Evolutionary conservation across 2,329 filamentous ascomycete species (phyloP).

Genomic region (Chaetomiaceae sp.): DNA sequence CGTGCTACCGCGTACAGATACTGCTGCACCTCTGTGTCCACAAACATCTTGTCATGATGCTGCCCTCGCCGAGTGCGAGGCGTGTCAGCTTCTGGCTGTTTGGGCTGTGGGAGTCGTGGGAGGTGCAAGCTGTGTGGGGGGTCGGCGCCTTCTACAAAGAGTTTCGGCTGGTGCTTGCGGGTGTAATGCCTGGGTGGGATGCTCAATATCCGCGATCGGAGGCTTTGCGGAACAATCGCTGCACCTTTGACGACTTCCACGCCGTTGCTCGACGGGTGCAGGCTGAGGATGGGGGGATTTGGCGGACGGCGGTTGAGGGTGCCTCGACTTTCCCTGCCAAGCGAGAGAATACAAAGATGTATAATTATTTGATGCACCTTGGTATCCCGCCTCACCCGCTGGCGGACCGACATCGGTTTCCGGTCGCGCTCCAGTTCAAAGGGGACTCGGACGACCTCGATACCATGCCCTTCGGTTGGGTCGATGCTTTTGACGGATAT

Average conservation of each 20-base stretch:
- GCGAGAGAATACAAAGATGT: too few species aligned
- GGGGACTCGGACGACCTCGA: not conserved
- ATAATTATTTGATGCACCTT: too few species aligned
- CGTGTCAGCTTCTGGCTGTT: not conserved
- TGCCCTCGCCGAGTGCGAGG: too few species aligned
- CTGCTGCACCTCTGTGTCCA: not conserved
- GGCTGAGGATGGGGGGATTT: not conserved
- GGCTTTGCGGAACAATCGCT: too few species aligned
- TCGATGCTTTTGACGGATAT: not conserved
- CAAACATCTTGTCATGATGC: too few species aligned
- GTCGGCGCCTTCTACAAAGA: not conserved
- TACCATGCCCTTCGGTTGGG: not conserved
- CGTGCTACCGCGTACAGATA: not conserved
- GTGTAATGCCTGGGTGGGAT: not conserved
- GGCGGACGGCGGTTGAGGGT: not conserved
- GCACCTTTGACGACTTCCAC: not conserved
- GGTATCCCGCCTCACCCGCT: too few species aligned
- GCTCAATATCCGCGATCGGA: not conserved
- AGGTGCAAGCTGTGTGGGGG: not conserved
- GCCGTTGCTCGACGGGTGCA: too few species aligned
- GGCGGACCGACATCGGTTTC: not conserved
- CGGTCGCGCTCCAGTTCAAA: not conserved
- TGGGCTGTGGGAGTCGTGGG: not conserved
- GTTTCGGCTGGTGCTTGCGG: not conserved
- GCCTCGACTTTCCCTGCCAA: not conserved